These are phyloP conservation scores for Crithidia sp. DNA, from an alignment of 208 protist genomes.

Conservation along the genomic window DNA sequence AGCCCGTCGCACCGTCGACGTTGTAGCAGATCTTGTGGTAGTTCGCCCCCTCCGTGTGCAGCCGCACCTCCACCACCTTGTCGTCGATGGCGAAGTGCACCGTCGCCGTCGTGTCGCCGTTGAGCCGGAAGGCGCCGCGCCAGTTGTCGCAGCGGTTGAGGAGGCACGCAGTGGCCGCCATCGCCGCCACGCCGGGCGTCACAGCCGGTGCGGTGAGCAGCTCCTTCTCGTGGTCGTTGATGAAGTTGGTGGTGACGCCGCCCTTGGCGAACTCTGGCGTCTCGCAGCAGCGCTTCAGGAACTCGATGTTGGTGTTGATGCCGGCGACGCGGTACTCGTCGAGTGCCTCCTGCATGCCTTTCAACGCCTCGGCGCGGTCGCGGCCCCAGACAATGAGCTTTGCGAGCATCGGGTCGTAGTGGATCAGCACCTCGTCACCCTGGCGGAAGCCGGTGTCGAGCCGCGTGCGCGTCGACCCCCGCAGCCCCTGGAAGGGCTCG, in stretches of 20 bases:
- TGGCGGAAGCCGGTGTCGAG: conserved; percentile 86
- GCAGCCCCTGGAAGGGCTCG: conserved; percentile 42
- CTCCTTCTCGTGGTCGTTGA: conserved; percentile 46
- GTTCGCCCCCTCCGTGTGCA: conserved; percentile 30
- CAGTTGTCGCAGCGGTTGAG: conserved; percentile 31
- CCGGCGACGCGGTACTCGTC: conserved; percentile 89
- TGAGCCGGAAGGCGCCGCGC: conserved; percentile 42
- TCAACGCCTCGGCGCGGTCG: conserved; percentile 38
- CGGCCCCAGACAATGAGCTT: conserved; percentile 39
- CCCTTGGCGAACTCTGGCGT: conserved; percentile 65
- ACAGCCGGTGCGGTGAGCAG: conserved; percentile 35
- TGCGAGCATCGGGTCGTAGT: conserved; percentile 98
- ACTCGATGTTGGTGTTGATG: conserved; percentile 90
- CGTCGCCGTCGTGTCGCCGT: conserved; percentile 29
- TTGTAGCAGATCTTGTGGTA: conserved; percentile 35
- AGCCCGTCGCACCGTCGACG: conserved; percentile 16
- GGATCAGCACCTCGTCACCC: conserved; percentile 85
- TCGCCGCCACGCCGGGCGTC: conserved; percentile 26
- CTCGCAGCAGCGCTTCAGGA: conserved; percentile 58
- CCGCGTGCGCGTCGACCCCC: conserved; percentile 39
- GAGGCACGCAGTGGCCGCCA: conserved; percentile 28
- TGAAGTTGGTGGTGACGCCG: conserved; percentile 84
- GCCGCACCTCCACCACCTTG: conserved; percentile 29
- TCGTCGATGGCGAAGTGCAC: conserved; percentile 44
- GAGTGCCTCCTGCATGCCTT: conserved; percentile 47